Conservation (phyloP, 306 rosid species). For the Cucumis melo region DNA sequence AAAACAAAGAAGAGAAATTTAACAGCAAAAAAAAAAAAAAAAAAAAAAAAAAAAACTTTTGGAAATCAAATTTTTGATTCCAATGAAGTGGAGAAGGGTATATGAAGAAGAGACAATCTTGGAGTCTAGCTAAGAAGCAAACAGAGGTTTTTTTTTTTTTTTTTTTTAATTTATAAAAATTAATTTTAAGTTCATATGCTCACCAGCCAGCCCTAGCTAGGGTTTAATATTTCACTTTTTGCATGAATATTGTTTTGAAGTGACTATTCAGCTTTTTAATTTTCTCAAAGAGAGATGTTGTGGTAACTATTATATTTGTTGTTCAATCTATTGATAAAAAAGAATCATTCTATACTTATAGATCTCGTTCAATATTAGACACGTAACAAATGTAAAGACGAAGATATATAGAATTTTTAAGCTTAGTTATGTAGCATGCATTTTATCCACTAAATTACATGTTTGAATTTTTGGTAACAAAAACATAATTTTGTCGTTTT, state of each 20-base stretch:
- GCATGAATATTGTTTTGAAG: background rate
- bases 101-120: background rate
- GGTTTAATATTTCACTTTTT: background rate
- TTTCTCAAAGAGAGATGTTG: background rate
- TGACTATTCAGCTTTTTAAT: background rate
- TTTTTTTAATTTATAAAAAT: no score
- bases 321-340: background rate
- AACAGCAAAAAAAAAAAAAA: background rate
- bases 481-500: no score
- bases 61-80: background rate
- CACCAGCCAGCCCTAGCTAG: background rate
- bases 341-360: background rate
- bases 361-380: background rate
- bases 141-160: background rate
- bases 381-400: background rate
- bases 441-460: no score
- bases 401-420: background rate
- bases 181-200: background rate
- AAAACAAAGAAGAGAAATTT: background rate
- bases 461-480: no score
- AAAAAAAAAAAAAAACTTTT: background rate
- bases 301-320: background rate
- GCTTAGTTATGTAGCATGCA: no score
- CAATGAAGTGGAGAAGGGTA: background rate
- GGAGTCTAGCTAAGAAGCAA: conserved; percentile 3